Evolutionary conservation across 805 yeast species (phyloP), one percentile per base, ranked within the genome.

Genomic region (Hanseniaspora vineae): DNA sequence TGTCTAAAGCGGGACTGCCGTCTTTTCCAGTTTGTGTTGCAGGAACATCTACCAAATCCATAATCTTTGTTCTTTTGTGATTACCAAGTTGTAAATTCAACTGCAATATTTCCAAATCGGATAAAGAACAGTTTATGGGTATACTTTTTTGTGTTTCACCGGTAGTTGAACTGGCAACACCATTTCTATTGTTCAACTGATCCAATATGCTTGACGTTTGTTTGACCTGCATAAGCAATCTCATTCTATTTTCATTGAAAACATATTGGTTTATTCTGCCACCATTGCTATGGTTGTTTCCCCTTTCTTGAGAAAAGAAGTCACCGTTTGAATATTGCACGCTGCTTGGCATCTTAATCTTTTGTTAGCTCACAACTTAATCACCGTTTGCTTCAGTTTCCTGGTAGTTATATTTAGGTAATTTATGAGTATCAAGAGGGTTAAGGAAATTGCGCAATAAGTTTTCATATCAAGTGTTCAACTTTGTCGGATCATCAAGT

Each of bases 221-320:
- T 50, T 71, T 66, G 49, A 84, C 80, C 1, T 81, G 71, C 46
- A 84, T 68, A 50, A 78, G 81, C 48, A 89, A 67, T 0, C 81
- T 72, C 0, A 77, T 67, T 48, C 83, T 74, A 66, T 81, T 80
- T 55, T 81, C 80, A 58, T 86, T 86, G 61, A 84, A 90, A 51
- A 77, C 83, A 49, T 82, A 65, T 58, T 89, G 96, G 50, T 80
- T 77, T 32, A 82, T 60, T 46, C 87, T 37, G 12, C 40, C 40
- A 10, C 19, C 10, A 18, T 17, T 17, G 11, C 12, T 10, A 37
- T n/a, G 17, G 19, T 37, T 10, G 6, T n/a, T 17, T 4, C 11
- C 40, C 17, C 40, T 19, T n/a, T 14, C 19, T 4, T 23, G 4
- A 8, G 8, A 23, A 8, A 37, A 37, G 19, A 37, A 37, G 5